These are phyloP conservation scores for Ehretia macrophylla DNA, from an alignment of 257 asterid species.

Conservation along the genomic window DNA sequence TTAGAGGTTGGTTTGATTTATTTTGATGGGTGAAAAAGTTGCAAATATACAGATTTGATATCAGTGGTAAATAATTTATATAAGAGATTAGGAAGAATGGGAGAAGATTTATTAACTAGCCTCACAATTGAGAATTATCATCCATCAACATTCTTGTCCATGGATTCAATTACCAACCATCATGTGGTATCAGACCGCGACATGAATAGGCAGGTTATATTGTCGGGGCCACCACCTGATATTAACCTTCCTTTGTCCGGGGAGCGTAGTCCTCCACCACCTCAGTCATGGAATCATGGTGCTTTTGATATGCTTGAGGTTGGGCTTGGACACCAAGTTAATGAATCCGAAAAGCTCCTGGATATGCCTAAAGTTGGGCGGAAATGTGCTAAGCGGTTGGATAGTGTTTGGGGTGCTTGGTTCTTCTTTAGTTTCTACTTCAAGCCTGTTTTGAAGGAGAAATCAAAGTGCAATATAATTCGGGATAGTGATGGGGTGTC, in stretches of 20 bases:
- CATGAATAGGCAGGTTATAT: not conserved
- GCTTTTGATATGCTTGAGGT: slow-evolving; percentile 7
- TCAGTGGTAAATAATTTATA: not conserved
- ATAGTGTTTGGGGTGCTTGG: slow-evolving; percentile 15
- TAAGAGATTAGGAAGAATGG: slow-evolving; percentile 3
- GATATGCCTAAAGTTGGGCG: slow-evolving; percentile 5
- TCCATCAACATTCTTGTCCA: slow-evolving; percentile 7
- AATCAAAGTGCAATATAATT: slow-evolving; percentile 3
- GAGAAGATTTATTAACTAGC: slow-evolving; percentile 2
- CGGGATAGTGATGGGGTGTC: slow-evolving; percentile 8
- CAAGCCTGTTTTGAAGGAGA: slow-evolving; percentile 9
- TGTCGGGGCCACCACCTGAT: slow-evolving; percentile 3
- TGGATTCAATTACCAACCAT: slow-evolving; percentile 4
- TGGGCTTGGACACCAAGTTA: not conserved
- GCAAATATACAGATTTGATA: not conserved
- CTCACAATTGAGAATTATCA: slow-evolving; percentile 7
- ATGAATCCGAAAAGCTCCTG: not conserved
- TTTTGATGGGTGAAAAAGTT: not conserved
- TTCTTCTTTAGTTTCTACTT: slow-evolving; percentile 5
- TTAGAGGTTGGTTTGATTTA: not conserved
- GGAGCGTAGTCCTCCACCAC: slow-evolving; percentile 9
- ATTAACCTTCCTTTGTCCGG: slow-evolving; percentile 5
- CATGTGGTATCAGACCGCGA: not conserved
- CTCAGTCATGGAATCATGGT: not conserved
- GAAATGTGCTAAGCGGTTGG: slow-evolving; percentile 14